Evolutionary conservation across 2,329 filamentous ascomycete genomes (phyloP).

Genomic region (Xylariaceae sp.): DNA sequence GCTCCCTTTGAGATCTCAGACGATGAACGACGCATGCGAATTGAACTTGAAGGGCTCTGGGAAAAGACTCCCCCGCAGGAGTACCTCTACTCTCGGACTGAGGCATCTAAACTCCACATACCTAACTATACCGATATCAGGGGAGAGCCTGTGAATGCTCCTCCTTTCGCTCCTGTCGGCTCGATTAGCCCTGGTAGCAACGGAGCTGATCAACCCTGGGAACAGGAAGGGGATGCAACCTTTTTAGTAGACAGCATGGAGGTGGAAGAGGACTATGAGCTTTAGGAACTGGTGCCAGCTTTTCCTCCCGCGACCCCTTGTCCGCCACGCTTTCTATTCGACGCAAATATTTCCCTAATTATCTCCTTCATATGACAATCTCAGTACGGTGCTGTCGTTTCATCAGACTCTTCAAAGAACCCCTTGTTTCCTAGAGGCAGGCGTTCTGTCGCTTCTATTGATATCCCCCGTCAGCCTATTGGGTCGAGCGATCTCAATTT

Average conservation of each 20-base stretch:
- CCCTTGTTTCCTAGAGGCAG: no score
- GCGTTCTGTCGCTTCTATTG: no score
- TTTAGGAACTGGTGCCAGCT: no score
- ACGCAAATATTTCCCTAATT: no score
- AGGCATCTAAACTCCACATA: slow-evolving; percentile 82
- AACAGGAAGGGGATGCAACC: slow-evolving; percentile 68
- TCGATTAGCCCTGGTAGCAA: slow-evolving; percentile 53
- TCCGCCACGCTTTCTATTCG: no score
- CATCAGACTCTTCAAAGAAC: no score
- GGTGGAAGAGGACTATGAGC: no score
- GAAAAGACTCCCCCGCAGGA: slow-evolving; percentile 70
- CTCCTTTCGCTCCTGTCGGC: slow-evolving; percentile 36
- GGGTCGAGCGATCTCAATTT: slow-evolving; percentile 2
- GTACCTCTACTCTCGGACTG: slow-evolving; percentile 80
- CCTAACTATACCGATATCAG: slow-evolving; percentile 90
- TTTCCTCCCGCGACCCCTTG: no score
- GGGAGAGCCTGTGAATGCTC: slow-evolving; percentile 66
- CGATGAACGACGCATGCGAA: slow-evolving; percentile 93
- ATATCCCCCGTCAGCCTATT: no score
- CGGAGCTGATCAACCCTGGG: slow-evolving; percentile 51
- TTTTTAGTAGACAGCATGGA: no score
- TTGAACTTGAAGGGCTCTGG: slow-evolving; percentile 83
- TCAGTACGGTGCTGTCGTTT: no score
- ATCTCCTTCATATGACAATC: no score
- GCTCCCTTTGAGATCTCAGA: slow-evolving; percentile 83